Evolutionary conservation across 2,329 filamentous ascomycete species (phyloP).

Genomic region (Aspergillus cejpii): DNA sequence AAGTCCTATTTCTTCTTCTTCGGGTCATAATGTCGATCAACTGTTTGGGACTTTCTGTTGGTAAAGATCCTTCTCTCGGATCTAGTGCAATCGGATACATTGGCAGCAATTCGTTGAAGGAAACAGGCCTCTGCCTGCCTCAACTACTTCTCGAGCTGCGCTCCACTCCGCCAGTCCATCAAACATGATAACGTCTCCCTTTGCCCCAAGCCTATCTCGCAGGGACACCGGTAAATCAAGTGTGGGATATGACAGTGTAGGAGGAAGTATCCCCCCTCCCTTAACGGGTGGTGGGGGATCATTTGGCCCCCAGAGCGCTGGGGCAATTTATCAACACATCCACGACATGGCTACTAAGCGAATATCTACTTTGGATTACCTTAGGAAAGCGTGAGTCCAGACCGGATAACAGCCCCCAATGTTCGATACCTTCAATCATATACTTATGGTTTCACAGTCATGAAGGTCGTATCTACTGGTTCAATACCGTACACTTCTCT

Average conservation of each 20-base stretch:
- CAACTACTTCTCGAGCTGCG: not conserved
- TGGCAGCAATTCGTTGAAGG: not conserved
- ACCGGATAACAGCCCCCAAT: not conserved
- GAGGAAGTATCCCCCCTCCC: slow-evolving; percentile 26
- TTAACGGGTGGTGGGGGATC: slow-evolving; percentile 28
- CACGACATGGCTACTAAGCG: slow-evolving; percentile 84
- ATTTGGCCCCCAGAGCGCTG: slow-evolving; percentile 46
- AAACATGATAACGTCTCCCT: slow-evolving; percentile 32
- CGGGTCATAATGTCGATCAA: too few species aligned
- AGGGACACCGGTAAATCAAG: slow-evolving; percentile 32
- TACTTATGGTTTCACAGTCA: slow-evolving; percentile 52
- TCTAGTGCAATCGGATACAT: not conserved
- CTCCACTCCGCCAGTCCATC: not conserved
- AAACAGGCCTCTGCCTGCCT: not conserved
- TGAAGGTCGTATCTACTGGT: slow-evolving; percentile 93
- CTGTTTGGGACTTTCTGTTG: too few species aligned
- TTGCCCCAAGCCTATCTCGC: slow-evolving; percentile 29
- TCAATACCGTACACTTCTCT: slow-evolving; percentile 92
- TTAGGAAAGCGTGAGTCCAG: slow-evolving; percentile 73
- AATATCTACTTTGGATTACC: slow-evolving; percentile 87
- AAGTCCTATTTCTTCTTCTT: too few species aligned
- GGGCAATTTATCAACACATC: slow-evolving; percentile 59
- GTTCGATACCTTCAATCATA: slow-evolving; percentile 9
- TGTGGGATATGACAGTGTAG: slow-evolving; percentile 22
- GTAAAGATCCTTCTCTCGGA: too few species aligned